Evolutionary conservation across 345 rosid genomes (phyloP).

Genomic region (Dipteronia dyeriana): DNA sequence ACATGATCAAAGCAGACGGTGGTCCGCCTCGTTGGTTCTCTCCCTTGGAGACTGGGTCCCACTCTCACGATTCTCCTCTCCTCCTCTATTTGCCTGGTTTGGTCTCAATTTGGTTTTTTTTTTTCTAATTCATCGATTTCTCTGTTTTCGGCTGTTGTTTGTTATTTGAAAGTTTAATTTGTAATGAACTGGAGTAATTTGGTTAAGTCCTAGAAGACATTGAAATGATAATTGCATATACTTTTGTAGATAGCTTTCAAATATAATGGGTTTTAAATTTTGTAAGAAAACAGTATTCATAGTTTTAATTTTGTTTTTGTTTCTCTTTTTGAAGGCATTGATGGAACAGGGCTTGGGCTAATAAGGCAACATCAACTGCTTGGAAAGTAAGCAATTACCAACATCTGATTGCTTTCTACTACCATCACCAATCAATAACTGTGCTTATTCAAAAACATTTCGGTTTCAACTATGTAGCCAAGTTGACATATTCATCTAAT

Average conservation of each 20-base stretch:
- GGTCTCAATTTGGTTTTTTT: conserved; percentile 11
- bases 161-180: not conserved
- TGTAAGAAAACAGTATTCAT: not conserved
- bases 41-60: conserved; percentile 59
- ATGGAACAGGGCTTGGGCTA: conserved; percentile 67
- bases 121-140: not conserved
- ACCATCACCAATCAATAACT: too few species aligned
- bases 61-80: conserved; percentile 51
- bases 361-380: conserved; percentile 52
- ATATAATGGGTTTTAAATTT: not conserved
- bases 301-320: not conserved
- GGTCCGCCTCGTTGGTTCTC: conserved; percentile 81
- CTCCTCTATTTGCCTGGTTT: conserved; percentile 75
- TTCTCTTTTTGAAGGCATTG: conserved; percentile 45
- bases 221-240: not conserved
- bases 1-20: conserved; percentile 45
- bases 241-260: not conserved
- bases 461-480: not conserved
- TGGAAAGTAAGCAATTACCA: conserved; percentile 51
- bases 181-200: not conserved
- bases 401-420: too few species aligned
- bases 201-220: not conserved
- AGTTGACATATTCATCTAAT: not conserved
- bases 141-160: not conserved
- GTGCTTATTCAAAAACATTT: not conserved